Evolutionary conservation across 257 asterid genomes (phyloP).

Genomic region (Solanum peruvianum): DNA sequence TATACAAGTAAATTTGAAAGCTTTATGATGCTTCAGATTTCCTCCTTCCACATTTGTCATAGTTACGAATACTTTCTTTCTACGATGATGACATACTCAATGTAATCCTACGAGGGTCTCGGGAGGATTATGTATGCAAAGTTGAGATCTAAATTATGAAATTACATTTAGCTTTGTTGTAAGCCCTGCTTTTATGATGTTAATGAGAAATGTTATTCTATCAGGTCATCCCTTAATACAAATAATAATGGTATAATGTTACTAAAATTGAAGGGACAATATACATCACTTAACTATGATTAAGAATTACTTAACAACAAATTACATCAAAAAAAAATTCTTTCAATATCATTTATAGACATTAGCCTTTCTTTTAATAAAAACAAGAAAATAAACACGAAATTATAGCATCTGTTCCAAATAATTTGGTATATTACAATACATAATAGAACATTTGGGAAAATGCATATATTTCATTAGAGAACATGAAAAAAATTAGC

Average conservation of each 20-base stretch:
- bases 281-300: not conserved
- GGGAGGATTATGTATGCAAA: not conserved
- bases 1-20: not conserved
- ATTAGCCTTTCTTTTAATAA: too few species aligned
- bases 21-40: not conserved
- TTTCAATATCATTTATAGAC: too few species aligned
- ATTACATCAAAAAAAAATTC: too few species aligned
- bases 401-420: too few species aligned
- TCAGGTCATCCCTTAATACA: not conserved
- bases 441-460: too few species aligned
- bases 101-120: not conserved
- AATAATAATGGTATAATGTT: not conserved
- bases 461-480: too few species aligned
- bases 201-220: not conserved
- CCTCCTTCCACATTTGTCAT: not conserved
- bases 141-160: not conserved
- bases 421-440: too few species aligned
- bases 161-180: not conserved
- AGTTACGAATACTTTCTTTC: not conserved
- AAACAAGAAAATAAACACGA: too few species aligned
- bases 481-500: too few species aligned
- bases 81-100: not conserved
- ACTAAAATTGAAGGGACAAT: not conserved
- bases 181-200: not conserved
- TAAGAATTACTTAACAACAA: too few species aligned